phyloP scores from a whole-genome alignment of 2,329 filamentous ascomycete genomes.

The Alternaria metachromatica region DNA sequence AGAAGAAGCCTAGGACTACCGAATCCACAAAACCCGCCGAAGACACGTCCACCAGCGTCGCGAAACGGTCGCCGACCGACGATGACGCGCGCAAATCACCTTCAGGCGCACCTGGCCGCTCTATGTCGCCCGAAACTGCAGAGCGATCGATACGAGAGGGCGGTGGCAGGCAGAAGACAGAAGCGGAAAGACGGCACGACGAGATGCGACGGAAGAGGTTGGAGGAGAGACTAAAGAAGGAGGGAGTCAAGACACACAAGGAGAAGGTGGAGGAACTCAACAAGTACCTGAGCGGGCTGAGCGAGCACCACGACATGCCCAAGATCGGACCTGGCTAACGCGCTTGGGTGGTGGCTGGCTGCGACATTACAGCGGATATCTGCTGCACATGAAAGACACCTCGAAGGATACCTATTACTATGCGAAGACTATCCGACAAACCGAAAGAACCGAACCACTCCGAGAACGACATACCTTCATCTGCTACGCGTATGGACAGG shows the following conservation, averaged over 20 bases:
- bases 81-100: slow-evolving; percentile 25
- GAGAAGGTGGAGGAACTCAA: slow-evolving; percentile 96
- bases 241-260: slow-evolving; percentile 95
- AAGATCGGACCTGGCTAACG: slow-evolving; percentile 63
- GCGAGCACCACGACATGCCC: slow-evolving; percentile 95
- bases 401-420: not conserved
- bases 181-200: slow-evolving; percentile 80
- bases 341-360: not conserved
- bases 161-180: slow-evolving; percentile 70
- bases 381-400: not conserved
- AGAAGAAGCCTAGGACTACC: slow-evolving; percentile 50
- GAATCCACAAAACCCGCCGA: slow-evolving; percentile 16
- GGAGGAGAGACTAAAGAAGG: slow-evolving; percentile 79
- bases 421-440: not conserved
- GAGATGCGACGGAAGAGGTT: slow-evolving; percentile 82
- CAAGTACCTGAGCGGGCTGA: slow-evolving; percentile 86
- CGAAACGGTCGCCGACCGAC: slow-evolving; percentile 20
- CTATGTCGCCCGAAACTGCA: slow-evolving; percentile 42
- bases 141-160: slow-evolving; percentile 34
- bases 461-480: not conserved
- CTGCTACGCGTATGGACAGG: not conserved
- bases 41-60: slow-evolving; percentile 21
- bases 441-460: not conserved
- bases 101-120: slow-evolving; percentile 35
- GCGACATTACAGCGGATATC: not conserved